Evolutionary conservation across 148 eudicot species (phyloP).

Genomic region (Chenopodium quinoa): DNA sequence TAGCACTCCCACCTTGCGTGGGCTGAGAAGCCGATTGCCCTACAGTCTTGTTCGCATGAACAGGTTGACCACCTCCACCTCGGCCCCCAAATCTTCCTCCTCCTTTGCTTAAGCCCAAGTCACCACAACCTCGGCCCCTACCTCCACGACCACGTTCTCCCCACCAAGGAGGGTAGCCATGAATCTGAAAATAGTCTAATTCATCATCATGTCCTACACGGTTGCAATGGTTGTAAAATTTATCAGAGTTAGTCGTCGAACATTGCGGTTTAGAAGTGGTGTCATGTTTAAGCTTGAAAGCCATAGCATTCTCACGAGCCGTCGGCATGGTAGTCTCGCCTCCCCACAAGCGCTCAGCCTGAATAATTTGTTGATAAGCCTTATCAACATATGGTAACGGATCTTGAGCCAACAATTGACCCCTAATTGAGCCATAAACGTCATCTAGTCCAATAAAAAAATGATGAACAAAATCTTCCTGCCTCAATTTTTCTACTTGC

Average conservation of each 20-base stretch:
- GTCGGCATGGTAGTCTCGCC: rapidly evolving
- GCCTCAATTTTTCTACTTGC: neutral
- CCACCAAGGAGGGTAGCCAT: neutral
- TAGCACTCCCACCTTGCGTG: neutral
- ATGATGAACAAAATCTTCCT: neutral
- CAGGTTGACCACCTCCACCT: neutral
- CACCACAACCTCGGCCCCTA: neutral
- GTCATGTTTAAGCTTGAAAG: neutral
- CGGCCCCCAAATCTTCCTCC: neutral
- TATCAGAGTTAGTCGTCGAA: neutral
- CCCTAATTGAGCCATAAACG: neutral
- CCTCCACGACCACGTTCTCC: neutral
- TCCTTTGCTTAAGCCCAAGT: neutral
- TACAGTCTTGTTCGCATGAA: neutral
- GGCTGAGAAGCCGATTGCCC: rapidly evolving
- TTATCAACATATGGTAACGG: neutral
- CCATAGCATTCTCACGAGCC: neutral
- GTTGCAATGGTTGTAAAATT: neutral
- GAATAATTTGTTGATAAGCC: neutral
- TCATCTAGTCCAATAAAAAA: neutral
- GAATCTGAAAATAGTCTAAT: neutral
- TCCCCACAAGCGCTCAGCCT: neutral
- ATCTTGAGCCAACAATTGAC: neutral
- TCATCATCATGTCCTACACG: neutral
- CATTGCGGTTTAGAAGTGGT: neutral